Evolutionary conservation across 768 basidiomycete species (phyloP).

Genomic region (Ephemerocybe angulata): DNA sequence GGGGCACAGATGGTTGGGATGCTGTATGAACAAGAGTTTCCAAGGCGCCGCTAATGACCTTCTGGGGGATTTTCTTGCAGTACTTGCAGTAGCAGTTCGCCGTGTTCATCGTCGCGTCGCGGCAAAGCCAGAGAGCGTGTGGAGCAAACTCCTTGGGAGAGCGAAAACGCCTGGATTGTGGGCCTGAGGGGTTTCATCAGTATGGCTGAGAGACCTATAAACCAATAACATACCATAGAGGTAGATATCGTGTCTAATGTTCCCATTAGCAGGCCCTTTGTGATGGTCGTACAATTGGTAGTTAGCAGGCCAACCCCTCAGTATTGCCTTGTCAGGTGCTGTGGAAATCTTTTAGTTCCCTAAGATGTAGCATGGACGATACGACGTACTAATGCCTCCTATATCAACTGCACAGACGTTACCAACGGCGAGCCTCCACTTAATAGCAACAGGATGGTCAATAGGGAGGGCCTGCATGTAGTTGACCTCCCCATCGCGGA

Average conservation of each 20-base stretch:
- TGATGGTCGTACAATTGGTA: conserved; percentile 76
- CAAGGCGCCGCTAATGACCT: conserved; percentile 63
- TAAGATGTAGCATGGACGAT: neutral
- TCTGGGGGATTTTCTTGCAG: conserved; percentile 65
- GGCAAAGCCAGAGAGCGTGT: conserved; percentile 76
- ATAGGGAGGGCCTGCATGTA: conserved; percentile 55
- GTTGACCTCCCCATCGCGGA: conserved; percentile 65
- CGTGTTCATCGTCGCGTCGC: conserved; percentile 44
- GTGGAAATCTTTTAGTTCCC: conserved; percentile 4
- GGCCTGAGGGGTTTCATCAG: conserved; percentile 33
- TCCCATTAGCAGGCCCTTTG: conserved; percentile 47
- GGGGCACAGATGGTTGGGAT: conserved; percentile 19
- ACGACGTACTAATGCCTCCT: conserved; percentile 25
- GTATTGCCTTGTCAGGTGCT: conserved; percentile 54
- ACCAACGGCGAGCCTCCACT: conserved; percentile 53
- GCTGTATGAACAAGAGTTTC: conserved; percentile 13
- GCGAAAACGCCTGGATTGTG: conserved; percentile 55
- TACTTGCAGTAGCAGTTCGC: conserved; percentile 72
- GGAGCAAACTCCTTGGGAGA: conserved; percentile 84
- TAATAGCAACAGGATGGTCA: conserved; percentile 48
- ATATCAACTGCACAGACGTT: conserved; percentile 36
- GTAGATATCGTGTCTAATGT: conserved; percentile 73
- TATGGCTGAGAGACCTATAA: neutral
- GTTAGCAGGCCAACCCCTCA: conserved; percentile 60
- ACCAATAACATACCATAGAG: conserved; percentile 53